These are phyloP conservation scores for Tricholoma sp. DNA, from an alignment of 768 basidiomycete species.

Conservation along the genomic window DNA sequence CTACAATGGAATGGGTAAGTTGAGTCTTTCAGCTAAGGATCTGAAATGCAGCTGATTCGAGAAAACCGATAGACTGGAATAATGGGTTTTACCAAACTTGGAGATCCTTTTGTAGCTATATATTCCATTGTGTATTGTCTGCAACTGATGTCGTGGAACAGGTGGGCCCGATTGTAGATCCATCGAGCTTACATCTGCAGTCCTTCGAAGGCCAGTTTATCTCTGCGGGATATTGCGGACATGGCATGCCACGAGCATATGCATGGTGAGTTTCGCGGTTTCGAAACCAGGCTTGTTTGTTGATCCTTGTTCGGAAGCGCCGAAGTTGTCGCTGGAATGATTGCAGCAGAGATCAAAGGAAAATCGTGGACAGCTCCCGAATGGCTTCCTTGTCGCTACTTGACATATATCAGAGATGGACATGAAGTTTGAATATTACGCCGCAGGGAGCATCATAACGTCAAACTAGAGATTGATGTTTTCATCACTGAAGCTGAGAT, in stretches of 20 bases:
- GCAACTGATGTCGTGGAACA: conserved; percentile 14
- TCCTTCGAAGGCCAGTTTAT: conserved; percentile 43
- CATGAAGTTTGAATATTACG: not conserved
- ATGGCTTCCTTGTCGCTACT: conserved; percentile 11
- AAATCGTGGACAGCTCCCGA: conserved; percentile 3
- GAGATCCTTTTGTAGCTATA: conserved; percentile 63
- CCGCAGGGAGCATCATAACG: not conserved
- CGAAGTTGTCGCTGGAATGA: conserved; percentile 12
- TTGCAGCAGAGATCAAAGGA: conserved; percentile 3
- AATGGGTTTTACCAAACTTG: conserved; percentile 63
- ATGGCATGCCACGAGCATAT: conserved; percentile 57
- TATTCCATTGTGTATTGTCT: too few relatives aligned
- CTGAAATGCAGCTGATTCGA: not conserved
- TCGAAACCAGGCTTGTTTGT: not conserved
- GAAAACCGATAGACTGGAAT: conserved; percentile 62
- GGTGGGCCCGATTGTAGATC: conserved; percentile 43
- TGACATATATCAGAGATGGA: conserved; percentile 1
- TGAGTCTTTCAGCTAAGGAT: not conserved
- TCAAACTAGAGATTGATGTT: not conserved
- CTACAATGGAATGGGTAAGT: conserved; percentile 80
- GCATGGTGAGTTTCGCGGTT: conserved; percentile 22
- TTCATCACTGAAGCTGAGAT: not conserved
- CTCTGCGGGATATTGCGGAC: conserved; percentile 49
- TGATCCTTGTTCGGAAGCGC: conserved; percentile 1
- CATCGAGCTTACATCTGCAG: conserved; percentile 10